Percentiles rank a stretch among this genome's conserved stretches.
phyloP scores from a whole-genome alignment of 176 grass and related monocot genomes.

The Lolium multiflorum region DNA sequence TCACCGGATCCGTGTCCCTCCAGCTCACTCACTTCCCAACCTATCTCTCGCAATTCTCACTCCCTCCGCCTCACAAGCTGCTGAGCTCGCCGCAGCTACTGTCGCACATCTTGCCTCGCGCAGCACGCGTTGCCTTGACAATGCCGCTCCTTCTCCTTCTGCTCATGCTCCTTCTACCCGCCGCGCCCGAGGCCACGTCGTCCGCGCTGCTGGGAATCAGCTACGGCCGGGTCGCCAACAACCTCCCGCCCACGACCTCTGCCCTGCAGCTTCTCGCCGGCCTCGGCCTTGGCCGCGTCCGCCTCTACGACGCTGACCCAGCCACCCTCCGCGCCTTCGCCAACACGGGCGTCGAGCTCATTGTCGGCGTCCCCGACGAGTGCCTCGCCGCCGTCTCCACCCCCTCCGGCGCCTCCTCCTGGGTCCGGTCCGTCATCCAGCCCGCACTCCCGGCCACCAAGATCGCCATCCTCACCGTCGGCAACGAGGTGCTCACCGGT shows the following conservation, averaged over 20 bases:
- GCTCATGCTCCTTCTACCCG: constrained; percentile 24
- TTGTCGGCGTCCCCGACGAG: constrained; percentile 65
- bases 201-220: constrained; percentile 67
- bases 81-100: background rate
- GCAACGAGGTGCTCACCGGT: constrained; percentile 79
- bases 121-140: constrained; percentile 28
- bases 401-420: constrained; percentile 49
- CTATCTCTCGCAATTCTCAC: background rate
- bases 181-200: constrained; percentile 47
- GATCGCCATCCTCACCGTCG: constrained; percentile 64
- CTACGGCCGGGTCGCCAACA: constrained; percentile 78
- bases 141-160: constrained; percentile 35
- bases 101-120: background rate
- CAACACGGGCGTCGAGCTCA: constrained; percentile 78
- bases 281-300: constrained; percentile 63
- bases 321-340: constrained; percentile 65
- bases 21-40: constrained; percentile 1
- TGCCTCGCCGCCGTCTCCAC: constrained; percentile 51
- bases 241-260: constrained; percentile 54
- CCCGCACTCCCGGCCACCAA: constrained; percentile 68
- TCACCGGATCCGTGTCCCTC: too few species aligned
- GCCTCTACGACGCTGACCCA: constrained; percentile 72
- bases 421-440: constrained; percentile 56
- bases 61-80: background rate
- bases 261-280: constrained; percentile 47